Evolutionary conservation across 2,329 filamentous ascomycete species (phyloP), one percentile per base, ranked within the genome.

Genomic region (Aspergillus sp.): DNA sequence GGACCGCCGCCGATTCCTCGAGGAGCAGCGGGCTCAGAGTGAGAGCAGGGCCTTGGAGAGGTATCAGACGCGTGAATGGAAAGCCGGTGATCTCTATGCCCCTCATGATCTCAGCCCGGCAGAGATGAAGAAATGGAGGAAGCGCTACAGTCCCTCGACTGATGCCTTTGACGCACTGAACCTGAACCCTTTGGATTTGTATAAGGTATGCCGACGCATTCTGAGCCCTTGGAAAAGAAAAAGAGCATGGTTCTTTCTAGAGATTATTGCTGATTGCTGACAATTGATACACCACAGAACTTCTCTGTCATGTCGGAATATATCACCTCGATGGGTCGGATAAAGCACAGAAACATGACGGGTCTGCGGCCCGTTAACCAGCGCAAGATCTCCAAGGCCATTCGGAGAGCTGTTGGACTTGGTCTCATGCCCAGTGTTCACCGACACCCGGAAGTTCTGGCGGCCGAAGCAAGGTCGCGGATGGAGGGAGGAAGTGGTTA

Each of bases 391-490:
- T 91, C 94, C 63, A 97, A 96, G 82, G 94, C 96, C 56, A 90
- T 99, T 70, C 84, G 95, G 66, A 86, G 95, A 69, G 89, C 91
- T 19, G 89, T 98, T 70, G 95, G 93, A 1, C 84, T 97, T 72
- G 95, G 95, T 15, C 81, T 98, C 62, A 92, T 98, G 84, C 95
- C 95, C 23, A 96, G 89, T 74, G 89, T 96, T 58, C 91, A 99
- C 80, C 82, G 83, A 66, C 95, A 99, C 79, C 95, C 95, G 3
- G 91, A 96, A 76, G 82, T 96, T 59, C 75, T 97, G 66, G 80
- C 82, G 5, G 62, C 65, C 13, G 72, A 77, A 52, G 60, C 71
- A 48, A 72, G 67, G 65, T 59, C 64, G 25, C 73, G 69, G 57
- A 63, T 70, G 66, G 70, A 73, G 55, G 61, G 60, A 62, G 58